Percentiles rank a stretch among this genome's conserved stretches.
Evolutionary conservation across 441 rosid genomes (phyloP).

Genomic region (Adansonia gregorii): DNA sequence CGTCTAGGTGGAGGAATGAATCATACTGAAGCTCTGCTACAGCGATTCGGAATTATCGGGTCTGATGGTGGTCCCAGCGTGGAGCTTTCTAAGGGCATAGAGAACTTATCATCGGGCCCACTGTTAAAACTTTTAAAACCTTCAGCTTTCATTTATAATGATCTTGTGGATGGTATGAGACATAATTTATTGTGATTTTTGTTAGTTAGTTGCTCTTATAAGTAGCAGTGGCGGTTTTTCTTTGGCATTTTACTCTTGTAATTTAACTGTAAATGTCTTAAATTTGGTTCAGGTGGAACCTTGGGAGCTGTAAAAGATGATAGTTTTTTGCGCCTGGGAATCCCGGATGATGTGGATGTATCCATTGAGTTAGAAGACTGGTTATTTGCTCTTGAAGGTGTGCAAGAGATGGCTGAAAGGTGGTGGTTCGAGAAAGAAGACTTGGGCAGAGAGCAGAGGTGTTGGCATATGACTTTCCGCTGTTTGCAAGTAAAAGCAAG

Average conservation of each 20-base stretch:
- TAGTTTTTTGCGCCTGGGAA: constrained; percentile 59
- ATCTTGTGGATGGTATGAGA: constrained; percentile 58
- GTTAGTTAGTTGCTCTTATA: constrained; percentile 12
- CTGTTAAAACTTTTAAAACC: constrained; percentile 80
- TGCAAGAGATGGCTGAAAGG: constrained; percentile 65
- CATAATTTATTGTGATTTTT: neutral
- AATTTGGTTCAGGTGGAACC: constrained; percentile 46
- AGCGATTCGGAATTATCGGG: constrained; percentile 70
- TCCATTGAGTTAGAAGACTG: constrained; percentile 81
- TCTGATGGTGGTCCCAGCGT: constrained; percentile 94
- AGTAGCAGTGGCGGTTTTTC: neutral
- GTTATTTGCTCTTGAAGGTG: constrained; percentile 97
- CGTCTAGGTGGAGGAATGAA: constrained; percentile 94
- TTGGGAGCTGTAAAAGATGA: constrained; percentile 50
- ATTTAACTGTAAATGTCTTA: constrained; percentile 29
- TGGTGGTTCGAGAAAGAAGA: constrained; percentile 51
- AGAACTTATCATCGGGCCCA: constrained; percentile 81
- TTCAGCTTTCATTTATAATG: constrained; percentile 57
- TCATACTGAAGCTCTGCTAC: constrained; percentile 66
- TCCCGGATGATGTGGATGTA: constrained; percentile 87
- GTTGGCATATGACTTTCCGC: constrained; percentile 88
- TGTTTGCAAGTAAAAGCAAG: constrained; percentile 67
- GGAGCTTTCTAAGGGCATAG: constrained; percentile 80
- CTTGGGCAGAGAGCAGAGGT: constrained; percentile 74
- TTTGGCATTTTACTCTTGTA: constrained; percentile 19